Conservation (phyloP, 176 grass and related monocot species). For the Rhynchospora tenuis region DNA sequence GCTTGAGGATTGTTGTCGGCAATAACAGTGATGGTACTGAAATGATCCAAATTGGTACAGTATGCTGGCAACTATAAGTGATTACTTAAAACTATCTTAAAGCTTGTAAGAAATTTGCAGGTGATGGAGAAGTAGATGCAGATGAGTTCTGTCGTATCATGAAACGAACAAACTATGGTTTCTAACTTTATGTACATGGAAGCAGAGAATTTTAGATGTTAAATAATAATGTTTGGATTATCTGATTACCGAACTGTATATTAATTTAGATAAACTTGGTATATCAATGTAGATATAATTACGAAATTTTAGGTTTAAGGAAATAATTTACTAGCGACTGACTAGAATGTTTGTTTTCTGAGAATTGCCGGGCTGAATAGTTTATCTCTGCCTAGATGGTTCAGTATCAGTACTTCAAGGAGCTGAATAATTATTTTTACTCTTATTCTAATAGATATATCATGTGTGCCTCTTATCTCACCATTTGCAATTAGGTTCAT, state of each 20-base stretch:
- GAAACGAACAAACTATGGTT: constrained; percentile 51
- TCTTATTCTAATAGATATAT: not conserved
- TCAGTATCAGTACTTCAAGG: not conserved
- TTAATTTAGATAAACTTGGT: not conserved
- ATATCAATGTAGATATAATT: not conserved
- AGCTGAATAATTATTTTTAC: not conserved
- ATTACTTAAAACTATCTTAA: not conserved
- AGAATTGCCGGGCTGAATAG: not conserved
- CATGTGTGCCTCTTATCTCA: too few species aligned
- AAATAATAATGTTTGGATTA: not conserved
- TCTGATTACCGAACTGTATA: not conserved
- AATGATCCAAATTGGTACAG: not conserved
- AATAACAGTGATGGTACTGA: not conserved
- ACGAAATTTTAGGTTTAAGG: not conserved
- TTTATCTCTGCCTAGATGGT: not conserved
- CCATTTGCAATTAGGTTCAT: too few species aligned
- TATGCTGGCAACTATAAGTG: not conserved
- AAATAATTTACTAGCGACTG: not conserved
- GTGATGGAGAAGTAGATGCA: constrained; percentile 66
- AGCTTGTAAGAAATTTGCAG: constrained; percentile 22
- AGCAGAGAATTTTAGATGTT: not conserved
- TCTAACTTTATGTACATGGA: constrained; percentile 11
- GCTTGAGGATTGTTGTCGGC: not conserved
- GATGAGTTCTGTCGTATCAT: constrained; percentile 78
- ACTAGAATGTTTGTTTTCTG: not conserved